Evolutionary conservation across 306 rosid species (phyloP), one percentile per base, ranked within the genome.

Genomic region (Mimosa pudica): DNA sequence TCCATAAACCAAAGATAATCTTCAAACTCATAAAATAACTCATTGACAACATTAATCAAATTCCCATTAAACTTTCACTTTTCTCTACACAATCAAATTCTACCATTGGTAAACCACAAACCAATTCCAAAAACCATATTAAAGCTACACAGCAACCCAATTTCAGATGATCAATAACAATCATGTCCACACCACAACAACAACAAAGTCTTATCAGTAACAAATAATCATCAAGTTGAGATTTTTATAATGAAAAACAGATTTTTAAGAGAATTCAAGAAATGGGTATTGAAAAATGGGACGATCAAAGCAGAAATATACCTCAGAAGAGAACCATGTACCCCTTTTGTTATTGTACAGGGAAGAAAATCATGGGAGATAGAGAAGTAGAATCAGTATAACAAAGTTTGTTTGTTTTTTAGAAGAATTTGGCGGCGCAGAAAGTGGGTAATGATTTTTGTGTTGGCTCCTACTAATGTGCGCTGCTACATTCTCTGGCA

Each of bases 391-490:
- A 46, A 77, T 20, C 46, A 38, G 44, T 17, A 58, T 32, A 71
- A 65, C 62, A 49, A 71, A 63, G 49, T 66, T 67, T 5, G 74
- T 44, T 77, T 55, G n/a, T 20, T 38, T 52, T 35, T 47, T 57
- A 46, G 71, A 81, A 69, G 66, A 44, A 48, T 47, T 42, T 60
- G 60, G 78, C 78, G 70, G 74, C 46, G 71, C 74, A 72, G 62
- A 82, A 64, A 55, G 82, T 65, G 47, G 14, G 76, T 51, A 4
- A 70, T 70, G 38, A 71, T 11, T 49, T 67, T 63, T 76, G 30
- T 48, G 42, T 45, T 54, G 61, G 46, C 11, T 33, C 16, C 55
- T 72, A 35, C 33, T 10, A 35, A 47, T 18, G 30, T 24, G 30
- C 30, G 30, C 55, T 63, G 52, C 71, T 55, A 54, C 51, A 11